Base-by-base conservation (phyloP, 2,329 filamentous ascomycete genomes). In the Ceratocystis albifundus region DNA sequence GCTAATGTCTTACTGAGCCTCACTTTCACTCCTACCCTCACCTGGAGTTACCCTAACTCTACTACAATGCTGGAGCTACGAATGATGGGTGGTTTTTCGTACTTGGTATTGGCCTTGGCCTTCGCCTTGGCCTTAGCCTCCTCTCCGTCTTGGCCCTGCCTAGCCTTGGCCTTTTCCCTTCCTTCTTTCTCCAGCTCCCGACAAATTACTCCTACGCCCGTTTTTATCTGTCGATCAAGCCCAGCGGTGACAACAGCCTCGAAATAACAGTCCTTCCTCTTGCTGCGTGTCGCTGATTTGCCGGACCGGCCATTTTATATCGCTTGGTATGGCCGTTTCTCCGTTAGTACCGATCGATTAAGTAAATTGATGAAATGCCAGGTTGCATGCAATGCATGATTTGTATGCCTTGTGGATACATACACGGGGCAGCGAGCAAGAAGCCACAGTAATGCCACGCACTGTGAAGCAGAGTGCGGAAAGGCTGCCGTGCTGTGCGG, bases 1-100 rank as follows among this genome's bases (percentile, higher is more conserved):
- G 46, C 20, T 50, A 50, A 50, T 50, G 46, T 50, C 46, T 50
- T 50, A 50, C 46, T 50, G 46, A 50, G 46, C 46, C 46, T 50
- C 46, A 50, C 32, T 36, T 12, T 36, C 32, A 36, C 32, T 36
- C 32, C 32, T 10, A 12, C 32, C 8, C 32, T 36, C 32, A 36
- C 32, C 32, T 36, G 10, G 32, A 36, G 32, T 12, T 36, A 36
- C 32, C 10, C 32, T 36, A 36, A 36, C 32, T 36, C 45, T 48
- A 10, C 22, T 50, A n/a, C 46, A 50, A 50, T 22, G 17, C n/a
- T 50, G 46, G 30, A 20, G 32, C 32, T 36, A 36, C 10, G 32
- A 1, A 36, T 36, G 12, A 36, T 36, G 8, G 10, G 32, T 36
- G 32, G 8, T 36, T 36, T 36, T 36, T 36, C 8, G 32, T 36